Conservation (phyloP, 2,329 filamentous ascomycete species). For the Penicillium sp. region DNA sequence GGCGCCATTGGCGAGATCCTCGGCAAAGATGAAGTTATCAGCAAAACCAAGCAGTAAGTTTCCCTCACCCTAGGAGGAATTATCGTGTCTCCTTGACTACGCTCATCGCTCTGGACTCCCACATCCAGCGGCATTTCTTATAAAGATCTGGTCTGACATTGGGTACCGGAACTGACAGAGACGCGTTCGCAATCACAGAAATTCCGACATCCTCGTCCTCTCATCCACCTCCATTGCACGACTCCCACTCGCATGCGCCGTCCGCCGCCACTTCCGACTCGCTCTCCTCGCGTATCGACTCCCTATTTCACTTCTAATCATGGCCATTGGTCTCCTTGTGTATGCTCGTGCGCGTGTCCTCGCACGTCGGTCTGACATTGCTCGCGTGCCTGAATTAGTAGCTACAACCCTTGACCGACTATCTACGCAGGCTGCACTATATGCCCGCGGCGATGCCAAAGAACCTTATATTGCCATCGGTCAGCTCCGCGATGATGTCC, state of each 20-base stretch:
- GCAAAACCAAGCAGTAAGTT: conserved; percentile 60
- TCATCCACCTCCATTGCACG: conserved; percentile 86
- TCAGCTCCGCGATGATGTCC: conserved; percentile 86
- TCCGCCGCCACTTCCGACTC: conserved; percentile 49
- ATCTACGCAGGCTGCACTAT: conserved; percentile 78
- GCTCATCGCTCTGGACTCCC: conserved; percentile 23
- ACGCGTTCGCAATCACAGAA: conserved; percentile 70
- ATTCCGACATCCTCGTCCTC: conserved; percentile 66
- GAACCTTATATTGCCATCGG: conserved; percentile 84
- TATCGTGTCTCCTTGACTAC: conserved; percentile 17
- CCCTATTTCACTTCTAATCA: conserved; percentile 49
- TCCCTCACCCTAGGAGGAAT: conserved; percentile 11
- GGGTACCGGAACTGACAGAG: conserved; percentile 75
- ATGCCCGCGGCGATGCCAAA: conserved; percentile 62
- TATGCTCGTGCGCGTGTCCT: conserved; percentile 67
- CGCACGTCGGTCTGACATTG: conserved; percentile 63
- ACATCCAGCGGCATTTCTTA: conserved; percentile 20
- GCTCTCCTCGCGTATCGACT: conserved; percentile 52
- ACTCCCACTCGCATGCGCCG: conserved; percentile 69
- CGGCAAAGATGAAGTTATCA: conserved; percentile 60
- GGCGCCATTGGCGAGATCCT: conserved; percentile 52
- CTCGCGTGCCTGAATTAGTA: conserved; percentile 78
- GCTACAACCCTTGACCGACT: conserved; percentile 80
- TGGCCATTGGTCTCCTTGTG: conserved; percentile 50
- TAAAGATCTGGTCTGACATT: conserved; percentile 51